Conservation (phyloP, 805 yeast genomes). For the Yarrowia sp. region DNA sequence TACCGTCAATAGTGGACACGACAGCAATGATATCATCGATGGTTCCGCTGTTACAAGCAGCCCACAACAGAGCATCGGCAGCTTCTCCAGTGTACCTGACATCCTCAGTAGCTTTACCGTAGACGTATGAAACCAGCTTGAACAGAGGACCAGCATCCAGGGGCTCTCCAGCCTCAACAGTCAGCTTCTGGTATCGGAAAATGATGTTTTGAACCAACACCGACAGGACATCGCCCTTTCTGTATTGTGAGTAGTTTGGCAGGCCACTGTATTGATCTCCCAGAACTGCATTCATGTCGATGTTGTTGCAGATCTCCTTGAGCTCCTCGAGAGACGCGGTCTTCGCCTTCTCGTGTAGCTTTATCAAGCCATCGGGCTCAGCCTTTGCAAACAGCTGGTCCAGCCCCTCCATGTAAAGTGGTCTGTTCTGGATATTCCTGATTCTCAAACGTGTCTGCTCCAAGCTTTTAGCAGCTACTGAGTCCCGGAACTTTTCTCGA, state of each 20-base stretch:
- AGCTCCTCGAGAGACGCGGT: background rate
- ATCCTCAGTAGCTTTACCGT: background rate
- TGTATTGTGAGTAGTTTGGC: background rate
- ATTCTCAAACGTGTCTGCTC: background rate
- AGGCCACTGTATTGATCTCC: background rate
- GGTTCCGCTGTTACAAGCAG: background rate
- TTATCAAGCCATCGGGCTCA: background rate
- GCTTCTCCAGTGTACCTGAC: background rate
- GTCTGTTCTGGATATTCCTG: background rate
- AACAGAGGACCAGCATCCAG: background rate
- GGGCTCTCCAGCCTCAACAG: background rate
- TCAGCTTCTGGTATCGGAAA: constrained; percentile 9
- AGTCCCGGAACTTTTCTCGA: background rate
- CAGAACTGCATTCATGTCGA: background rate
- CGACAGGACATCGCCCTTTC: background rate
- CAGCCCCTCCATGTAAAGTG: background rate
- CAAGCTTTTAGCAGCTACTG: background rate
- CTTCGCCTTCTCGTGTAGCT: background rate
- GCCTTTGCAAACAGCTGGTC: background rate
- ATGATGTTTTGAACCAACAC: background rate
- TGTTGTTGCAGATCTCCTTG: background rate
- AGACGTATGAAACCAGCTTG: background rate
- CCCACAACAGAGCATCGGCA: constrained; percentile 4
- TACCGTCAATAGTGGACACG: background rate
- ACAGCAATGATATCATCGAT: background rate